These are phyloP conservation scores for Nidularia sp. DNA, from an alignment of 768 basidiomycete species.

Conservation along the genomic window DNA sequence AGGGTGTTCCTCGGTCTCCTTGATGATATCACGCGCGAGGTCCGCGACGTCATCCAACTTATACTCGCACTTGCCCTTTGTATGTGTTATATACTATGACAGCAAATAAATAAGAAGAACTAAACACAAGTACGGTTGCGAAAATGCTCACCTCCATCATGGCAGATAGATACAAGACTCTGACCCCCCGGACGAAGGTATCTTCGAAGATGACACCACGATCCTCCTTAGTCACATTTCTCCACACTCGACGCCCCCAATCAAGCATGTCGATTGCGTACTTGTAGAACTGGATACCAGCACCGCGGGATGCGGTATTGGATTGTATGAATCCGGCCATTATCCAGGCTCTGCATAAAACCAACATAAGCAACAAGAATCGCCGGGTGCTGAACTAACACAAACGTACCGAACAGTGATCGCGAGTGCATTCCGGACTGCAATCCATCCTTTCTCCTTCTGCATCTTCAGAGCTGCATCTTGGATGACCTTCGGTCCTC, in stretches of 20 bases:
- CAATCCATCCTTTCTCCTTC: slow-evolving; percentile 19
- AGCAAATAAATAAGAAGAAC: background rate
- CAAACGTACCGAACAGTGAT: slow-evolving; percentile 29
- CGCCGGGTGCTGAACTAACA: background rate
- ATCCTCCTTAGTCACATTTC: slow-evolving; percentile 29
- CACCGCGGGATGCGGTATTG: slow-evolving; percentile 6
- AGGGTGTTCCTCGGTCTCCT: slow-evolving; percentile 22
- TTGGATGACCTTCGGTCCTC: slow-evolving; percentile 24
- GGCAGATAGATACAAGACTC: slow-evolving; percentile 23
- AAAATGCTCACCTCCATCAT: slow-evolving; percentile 25
- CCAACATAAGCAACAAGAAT: background rate
- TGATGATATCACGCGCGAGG: slow-evolving; percentile 23
- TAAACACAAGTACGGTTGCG: background rate
- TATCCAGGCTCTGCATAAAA: slow-evolving; percentile 28
- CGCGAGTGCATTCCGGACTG: slow-evolving; percentile 28
- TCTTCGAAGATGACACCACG: slow-evolving; percentile 38
- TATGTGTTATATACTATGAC: background rate
- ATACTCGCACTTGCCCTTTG: slow-evolving; percentile 9
- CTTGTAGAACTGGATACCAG: slow-evolving; percentile 27
- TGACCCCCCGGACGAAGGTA: slow-evolving; percentile 39
- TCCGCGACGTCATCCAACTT: slow-evolving; percentile 23
- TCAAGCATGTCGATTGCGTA: slow-evolving; percentile 34
- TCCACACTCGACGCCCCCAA: slow-evolving; percentile 36
- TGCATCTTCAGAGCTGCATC: slow-evolving; percentile 25
- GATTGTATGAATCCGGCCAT: slow-evolving; percentile 29